Percentiles rank a stretch among this genome's conserved stretches.
Evolutionary conservation across 345 rosid species (phyloP).

Genomic region (Eutrema japonicum): DNA sequence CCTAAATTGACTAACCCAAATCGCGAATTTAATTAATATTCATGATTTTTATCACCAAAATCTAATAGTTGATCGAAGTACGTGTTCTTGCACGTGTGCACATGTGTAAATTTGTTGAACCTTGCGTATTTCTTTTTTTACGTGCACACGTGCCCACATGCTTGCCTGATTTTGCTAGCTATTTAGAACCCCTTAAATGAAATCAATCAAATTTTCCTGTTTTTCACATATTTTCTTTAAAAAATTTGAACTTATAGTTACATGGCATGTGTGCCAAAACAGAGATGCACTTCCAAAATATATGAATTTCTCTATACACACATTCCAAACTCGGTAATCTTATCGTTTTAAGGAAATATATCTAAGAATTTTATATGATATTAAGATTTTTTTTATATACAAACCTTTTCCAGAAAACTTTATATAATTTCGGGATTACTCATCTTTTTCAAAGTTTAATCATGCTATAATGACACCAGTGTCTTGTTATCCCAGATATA

Average conservation of each 20-base stretch:
- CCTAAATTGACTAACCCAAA: no score
- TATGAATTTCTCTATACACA: neutral
- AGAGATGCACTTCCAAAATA: constrained; percentile 10
- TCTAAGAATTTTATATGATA: neutral
- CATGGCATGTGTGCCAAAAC: constrained; percentile 30
- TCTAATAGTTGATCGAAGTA: constrained; percentile 61
- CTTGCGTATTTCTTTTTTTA: constrained; percentile 48
- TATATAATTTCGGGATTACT: neutral
- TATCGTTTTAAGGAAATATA: constrained; percentile 2
- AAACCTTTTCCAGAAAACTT: neutral
- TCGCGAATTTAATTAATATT: no score
- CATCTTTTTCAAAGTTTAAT: constrained; percentile 23
- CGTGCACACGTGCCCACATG: constrained; percentile 82
- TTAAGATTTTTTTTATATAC: neutral
- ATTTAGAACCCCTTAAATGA: neutral
- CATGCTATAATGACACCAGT: constrained; percentile 28
- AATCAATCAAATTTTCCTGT: constrained; percentile 2
- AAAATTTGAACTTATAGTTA: constrained; percentile 3
- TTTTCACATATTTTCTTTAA: neutral
- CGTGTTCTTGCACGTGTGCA: constrained; percentile 82
- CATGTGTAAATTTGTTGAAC: constrained; percentile 78
- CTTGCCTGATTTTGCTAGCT: constrained; percentile 50
- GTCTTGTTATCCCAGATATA: constrained; percentile 6
- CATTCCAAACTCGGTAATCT: neutral
- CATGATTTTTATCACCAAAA: no score